Base-by-base conservation (phyloP, 306 rosid species). In the Gynostemma pentaphyllum region DNA sequence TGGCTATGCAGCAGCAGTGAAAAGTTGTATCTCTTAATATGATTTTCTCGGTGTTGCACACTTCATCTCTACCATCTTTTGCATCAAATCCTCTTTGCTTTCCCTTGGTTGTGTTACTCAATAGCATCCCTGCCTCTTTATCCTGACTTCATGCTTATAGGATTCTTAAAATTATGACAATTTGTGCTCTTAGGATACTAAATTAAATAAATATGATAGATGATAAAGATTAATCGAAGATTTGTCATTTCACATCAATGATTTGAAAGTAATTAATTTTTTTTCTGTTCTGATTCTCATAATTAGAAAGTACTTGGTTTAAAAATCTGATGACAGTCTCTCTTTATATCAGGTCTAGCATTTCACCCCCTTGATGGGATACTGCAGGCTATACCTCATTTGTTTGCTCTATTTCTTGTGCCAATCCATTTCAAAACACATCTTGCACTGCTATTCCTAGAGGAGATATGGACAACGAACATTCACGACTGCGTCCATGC, bases 351-450 rank as follows among this genome's bases (percentile, higher is more conserved):
- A 92, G 98, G 98, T 72, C 80, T 92, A 89, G 98, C 96, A 12
- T 88, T 88, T 77, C 95, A 92, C 77, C 96, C 98, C 4, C 72
- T 88, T 29, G 98, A 92, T 45, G 98, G 98, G 62, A 92, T 92
- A 56, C 79, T 92, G 70, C 96, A 92, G 74, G 98, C 98, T 28
- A 3, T 86, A 49, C 98, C 98, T 0, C 96, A 88, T 36, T 71
- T 74, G 29, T 40, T 84, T 39, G 79, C 80, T 32, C 77, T 92
- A 46, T 80, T 88, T 71, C 42, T 92, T 23, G 61, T 92, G 28
- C 98, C 98, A 18, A 75, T 44, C 51, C 98, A 92, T 79, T 84
- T 88, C 9, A 84, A 83, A 2, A 68, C 90, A 49, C 98, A 92
- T 64, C 12, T 88, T 14, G 80, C 2, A 7, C 82, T 87, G 59